A percentile compares a stretch with the other conserved stretches of the same genome.
These are phyloP conservation scores for Geranomyces variabilis DNA, from an alignment of 192 early-diverging fungal genomes.

Conservation along the genomic window DNA sequence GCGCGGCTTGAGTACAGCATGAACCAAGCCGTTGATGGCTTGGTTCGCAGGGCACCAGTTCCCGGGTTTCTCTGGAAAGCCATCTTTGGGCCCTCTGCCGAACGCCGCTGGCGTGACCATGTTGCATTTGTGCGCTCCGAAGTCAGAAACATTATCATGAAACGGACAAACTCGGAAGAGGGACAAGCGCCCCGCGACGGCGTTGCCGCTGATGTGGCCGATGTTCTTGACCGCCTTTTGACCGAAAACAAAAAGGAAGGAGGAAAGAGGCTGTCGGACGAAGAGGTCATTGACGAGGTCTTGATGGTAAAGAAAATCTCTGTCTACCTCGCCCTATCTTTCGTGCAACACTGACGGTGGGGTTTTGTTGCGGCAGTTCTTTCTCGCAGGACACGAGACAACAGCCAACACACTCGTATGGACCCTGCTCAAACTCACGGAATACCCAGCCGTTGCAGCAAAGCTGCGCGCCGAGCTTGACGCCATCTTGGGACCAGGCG, in stretches of 20 bases:
- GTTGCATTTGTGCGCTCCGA: neutral
- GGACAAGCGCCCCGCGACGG: neutral
- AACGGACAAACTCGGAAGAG: neutral
- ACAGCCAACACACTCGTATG: conserved; percentile 47
- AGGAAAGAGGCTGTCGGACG: conserved; percentile 20
- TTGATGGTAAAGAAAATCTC: conserved; percentile 17
- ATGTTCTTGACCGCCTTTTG: conserved; percentile 45
- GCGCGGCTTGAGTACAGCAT: neutral
- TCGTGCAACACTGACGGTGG: too few relatives aligned
- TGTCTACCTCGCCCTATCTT: neutral
- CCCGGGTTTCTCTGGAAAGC: neutral
- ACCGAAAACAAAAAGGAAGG: conserved; percentile 3
- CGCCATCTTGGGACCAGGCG: neutral
- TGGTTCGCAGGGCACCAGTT: too few relatives aligned
- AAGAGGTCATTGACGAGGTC: conserved; percentile 45
- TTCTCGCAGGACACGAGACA: conserved; percentile 51
- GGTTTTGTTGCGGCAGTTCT: conserved; percentile 14
- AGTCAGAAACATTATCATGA: conserved; percentile 1
- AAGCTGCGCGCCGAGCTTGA: conserved; percentile 22
- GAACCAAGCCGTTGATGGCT: neutral
- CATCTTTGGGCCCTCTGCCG: neutral
- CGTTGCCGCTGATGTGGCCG: neutral
- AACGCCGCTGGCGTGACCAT: neutral
- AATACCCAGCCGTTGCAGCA: conserved; percentile 27
- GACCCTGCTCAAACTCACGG: conserved; percentile 27